These are phyloP conservation scores for Trypanosoma grayi DNA, from an alignment of 208 protist genomes.

Conservation along the genomic window DNA sequence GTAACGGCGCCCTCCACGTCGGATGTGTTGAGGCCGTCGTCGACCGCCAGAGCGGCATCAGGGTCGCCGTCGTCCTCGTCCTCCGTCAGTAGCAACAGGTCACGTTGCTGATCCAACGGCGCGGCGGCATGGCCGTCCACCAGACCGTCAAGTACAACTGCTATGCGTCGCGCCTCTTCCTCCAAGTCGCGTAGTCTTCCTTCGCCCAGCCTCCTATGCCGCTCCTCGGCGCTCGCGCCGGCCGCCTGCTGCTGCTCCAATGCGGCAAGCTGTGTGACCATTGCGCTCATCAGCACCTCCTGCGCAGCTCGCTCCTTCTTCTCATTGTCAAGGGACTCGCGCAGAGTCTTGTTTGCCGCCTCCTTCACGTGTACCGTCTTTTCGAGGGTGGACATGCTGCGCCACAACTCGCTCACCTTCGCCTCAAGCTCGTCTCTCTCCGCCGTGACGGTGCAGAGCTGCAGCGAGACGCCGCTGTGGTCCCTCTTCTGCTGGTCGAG, in stretches of 20 bases:
- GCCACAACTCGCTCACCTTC: conserved; percentile 64
- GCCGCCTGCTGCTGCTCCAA: conserved; percentile 24
- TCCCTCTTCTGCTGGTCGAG: conserved; percentile 48
- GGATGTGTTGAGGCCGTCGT: conserved; percentile 23
- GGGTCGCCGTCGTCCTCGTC: not conserved
- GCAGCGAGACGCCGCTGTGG: conserved; percentile 31
- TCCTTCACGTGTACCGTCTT: conserved; percentile 27
- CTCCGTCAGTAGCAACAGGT: not conserved
- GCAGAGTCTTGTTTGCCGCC: conserved; percentile 16
- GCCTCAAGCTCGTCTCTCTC: conserved; percentile 62
- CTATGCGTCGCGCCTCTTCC: conserved; percentile 10
- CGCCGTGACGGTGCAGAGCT: conserved; percentile 33
- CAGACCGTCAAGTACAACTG: conserved; percentile 3
- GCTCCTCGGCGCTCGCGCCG: conserved; percentile 13
- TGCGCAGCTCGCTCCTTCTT: conserved; percentile 20
- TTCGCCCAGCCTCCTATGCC: conserved; percentile 15
- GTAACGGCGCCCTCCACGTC: not conserved
- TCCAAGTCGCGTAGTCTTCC: not conserved
- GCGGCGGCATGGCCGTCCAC: not conserved
- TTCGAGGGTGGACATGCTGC: conserved; percentile 36
- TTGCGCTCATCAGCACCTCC: conserved; percentile 22
- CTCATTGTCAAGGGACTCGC: conserved; percentile 11
- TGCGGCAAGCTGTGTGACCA: conserved; percentile 15
- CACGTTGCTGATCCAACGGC: not conserved
- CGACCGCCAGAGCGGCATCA: not conserved